Evolutionary conservation across 2,329 filamentous ascomycete species (phyloP), one percentile per base, ranked within the genome.

Genomic region (Leptodontidium sp.): DNA sequence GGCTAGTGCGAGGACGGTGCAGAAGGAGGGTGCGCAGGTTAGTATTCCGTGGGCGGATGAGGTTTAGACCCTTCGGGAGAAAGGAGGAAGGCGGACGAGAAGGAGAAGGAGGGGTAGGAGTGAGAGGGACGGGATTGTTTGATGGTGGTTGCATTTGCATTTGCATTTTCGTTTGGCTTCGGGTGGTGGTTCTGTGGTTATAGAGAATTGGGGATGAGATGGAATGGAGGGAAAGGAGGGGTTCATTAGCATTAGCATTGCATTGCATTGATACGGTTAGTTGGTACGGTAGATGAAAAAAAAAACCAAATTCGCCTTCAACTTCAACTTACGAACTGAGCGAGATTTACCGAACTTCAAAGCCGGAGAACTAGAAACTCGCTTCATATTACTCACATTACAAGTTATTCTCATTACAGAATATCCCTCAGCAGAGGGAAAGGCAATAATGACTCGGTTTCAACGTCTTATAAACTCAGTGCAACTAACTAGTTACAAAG

Each of bases 1-100:
- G 66, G 90, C 88, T 1, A 89, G 91, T 0, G 87, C 86, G 1
- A 84, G 84, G 79, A 90, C 89, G n/a, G 89, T 92, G 15, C 85
- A 90, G 79, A 87, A 84, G 75, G 79, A 83, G 26, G 90, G 90
- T 0, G 90, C 90, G 4, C 88, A 91, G 81, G 85, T 84, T 68
- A 86, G 88, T 32, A 92, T 93, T 75, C 90, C 90, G 0, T 91
- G 87, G 86, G 81, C 85, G 38, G 84, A 89, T 67, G 86, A 89
- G 70, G 78, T 87, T 47, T 61, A 61, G 21, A 29, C 6, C 12
- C n/a, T n/a, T 9, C 9, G 9, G 4, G 53, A 21, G 21, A 1
- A n/a, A 9, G 15, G 29, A 12, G 15, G 32, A 21, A 21, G 21
- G 21, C 21, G 21, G 21, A 21, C 21, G 21, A 21, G 21, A 21